Conservation (phyloP, 2,329 filamentous ascomycete genomes). For the Canariomyces notabilis region DNA sequence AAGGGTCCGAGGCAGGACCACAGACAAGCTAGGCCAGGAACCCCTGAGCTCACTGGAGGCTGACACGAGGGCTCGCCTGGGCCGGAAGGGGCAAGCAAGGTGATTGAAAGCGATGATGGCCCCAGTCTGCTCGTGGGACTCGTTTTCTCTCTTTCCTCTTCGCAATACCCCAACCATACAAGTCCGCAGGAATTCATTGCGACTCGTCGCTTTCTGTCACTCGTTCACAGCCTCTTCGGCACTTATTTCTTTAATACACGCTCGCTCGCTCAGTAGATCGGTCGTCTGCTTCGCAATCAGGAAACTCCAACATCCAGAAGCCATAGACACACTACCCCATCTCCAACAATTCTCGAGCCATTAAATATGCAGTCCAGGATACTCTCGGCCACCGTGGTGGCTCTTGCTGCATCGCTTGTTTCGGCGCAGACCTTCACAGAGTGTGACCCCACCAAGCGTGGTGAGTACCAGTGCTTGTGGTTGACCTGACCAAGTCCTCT, state of each 20-base stretch:
- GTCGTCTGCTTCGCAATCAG: neutral
- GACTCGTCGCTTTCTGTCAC: slow-evolving; percentile 17
- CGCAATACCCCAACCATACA: neutral
- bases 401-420: slow-evolving; percentile 46
- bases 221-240: slow-evolving; percentile 13
- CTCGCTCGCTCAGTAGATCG: slow-evolving; percentile 4
- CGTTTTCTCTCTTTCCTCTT: slow-evolving; percentile 1
- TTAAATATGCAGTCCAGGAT: slow-evolving; percentile 43
- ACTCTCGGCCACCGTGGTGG: slow-evolving; percentile 41
- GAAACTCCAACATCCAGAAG: neutral
- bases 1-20: slow-evolving; percentile 1
- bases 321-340: neutral
- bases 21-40: neutral
- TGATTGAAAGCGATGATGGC: slow-evolving; percentile 15
- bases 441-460: slow-evolving; percentile 49
- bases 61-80: slow-evolving; percentile 6
- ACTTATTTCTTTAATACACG: slow-evolving; percentile 8
- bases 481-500: slow-evolving; percentile 1
- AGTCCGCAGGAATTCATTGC: slow-evolving; percentile 14
- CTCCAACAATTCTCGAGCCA: neutral
- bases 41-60: neutral
- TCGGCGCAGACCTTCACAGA: slow-evolving; percentile 53
- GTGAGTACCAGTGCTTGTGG: slow-evolving; percentile 21
- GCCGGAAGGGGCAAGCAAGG: slow-evolving; percentile 3
- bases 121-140: slow-evolving; percentile 6